phyloP scores from a whole-genome alignment of 2,329 filamentous ascomycete species.

The Lasiodiplodia theobromae region DNA sequence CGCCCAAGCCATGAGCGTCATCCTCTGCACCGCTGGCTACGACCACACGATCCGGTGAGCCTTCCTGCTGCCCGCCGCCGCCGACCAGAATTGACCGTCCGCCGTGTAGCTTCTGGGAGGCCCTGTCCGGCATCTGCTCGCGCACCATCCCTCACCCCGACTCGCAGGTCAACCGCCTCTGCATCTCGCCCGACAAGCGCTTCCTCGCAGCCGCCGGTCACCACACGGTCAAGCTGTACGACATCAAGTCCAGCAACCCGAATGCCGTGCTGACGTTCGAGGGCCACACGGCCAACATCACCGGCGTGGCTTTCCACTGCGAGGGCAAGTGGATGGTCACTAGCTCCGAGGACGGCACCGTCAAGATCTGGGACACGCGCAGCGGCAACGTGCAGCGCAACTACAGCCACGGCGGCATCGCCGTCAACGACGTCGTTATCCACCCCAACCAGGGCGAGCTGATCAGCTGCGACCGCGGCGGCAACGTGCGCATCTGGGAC shows the following conservation, averaged over 20 bases:
- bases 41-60: slow-evolving; percentile 76
- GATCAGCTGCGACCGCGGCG: slow-evolving; percentile 92
- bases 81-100: not conserved
- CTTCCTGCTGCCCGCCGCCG: not conserved
- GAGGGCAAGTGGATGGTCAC: slow-evolving; percentile 99
- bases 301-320: slow-evolving; percentile 95
- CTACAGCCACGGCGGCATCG: slow-evolving; percentile 84
- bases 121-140: slow-evolving; percentile 95
- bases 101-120: slow-evolving; percentile 87
- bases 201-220: slow-evolving; percentile 83
- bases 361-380: slow-evolving; percentile 96
- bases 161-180: slow-evolving; percentile 97
- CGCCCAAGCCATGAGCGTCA: slow-evolving; percentile 65
- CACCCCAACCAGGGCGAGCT: slow-evolving; percentile 98
- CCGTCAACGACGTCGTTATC: slow-evolving; percentile 98
- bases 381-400: slow-evolving; percentile 87
- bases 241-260: slow-evolving; percentile 98
- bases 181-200: slow-evolving; percentile 97
- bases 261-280: slow-evolving; percentile 93
- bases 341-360: slow-evolving; percentile 92
- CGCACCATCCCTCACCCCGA: slow-evolving; percentile 98
- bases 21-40: slow-evolving; percentile 74
- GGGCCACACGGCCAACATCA: slow-evolving; percentile 94
- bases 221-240: slow-evolving; percentile 95
- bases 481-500: slow-evolving; percentile 95